Evolutionary conservation across 164 flowering plant species (phyloP).

Genomic region (Piper betle): DNA sequence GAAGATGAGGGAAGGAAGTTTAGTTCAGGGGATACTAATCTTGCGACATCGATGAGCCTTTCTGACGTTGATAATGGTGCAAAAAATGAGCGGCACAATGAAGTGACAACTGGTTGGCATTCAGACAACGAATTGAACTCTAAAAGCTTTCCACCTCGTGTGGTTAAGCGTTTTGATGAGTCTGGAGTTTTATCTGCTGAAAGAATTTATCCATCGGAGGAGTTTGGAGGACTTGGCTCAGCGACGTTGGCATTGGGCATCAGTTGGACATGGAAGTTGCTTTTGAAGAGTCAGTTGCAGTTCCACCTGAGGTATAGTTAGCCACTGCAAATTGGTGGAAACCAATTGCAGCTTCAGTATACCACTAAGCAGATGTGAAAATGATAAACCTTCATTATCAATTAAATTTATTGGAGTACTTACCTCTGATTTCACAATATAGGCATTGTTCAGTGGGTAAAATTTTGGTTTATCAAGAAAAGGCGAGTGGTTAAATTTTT

Average conservation of each 20-base stretch:
- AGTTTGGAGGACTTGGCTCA: conserved; percentile 11
- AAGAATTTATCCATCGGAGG: conserved; percentile 12
- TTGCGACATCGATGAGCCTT: conserved; percentile 34
- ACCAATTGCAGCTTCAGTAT: too few species aligned
- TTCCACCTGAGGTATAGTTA: conserved; percentile 81
- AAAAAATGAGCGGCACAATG: conserved; percentile 29
- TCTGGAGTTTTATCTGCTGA: conserved; percentile 18
- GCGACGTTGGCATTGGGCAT: conserved; percentile 17
- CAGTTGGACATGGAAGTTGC: conserved; percentile 20
- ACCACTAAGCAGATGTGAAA: too few species aligned
- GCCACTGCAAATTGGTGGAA: too few species aligned
- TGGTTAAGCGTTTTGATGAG: conserved; percentile 31
- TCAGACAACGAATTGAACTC: conserved; percentile 73
- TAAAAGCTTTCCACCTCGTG: conserved; percentile 42
- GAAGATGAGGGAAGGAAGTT: conserved; percentile 35
- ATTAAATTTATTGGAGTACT: too few species aligned
- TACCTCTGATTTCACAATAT: too few species aligned
- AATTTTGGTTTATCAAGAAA: too few species aligned
- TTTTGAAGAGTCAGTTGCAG: conserved; percentile 53
- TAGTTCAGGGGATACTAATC: conserved; percentile 19
- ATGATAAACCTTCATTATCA: too few species aligned
- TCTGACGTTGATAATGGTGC: conserved; percentile 69
- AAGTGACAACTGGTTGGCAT: conserved; percentile 54
- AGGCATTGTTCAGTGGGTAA: too few species aligned
- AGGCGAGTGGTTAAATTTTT: too few species aligned